Evolutionary conservation across 257 asterid species (phyloP).

Genomic region (Phtheirospermum japonicum): DNA sequence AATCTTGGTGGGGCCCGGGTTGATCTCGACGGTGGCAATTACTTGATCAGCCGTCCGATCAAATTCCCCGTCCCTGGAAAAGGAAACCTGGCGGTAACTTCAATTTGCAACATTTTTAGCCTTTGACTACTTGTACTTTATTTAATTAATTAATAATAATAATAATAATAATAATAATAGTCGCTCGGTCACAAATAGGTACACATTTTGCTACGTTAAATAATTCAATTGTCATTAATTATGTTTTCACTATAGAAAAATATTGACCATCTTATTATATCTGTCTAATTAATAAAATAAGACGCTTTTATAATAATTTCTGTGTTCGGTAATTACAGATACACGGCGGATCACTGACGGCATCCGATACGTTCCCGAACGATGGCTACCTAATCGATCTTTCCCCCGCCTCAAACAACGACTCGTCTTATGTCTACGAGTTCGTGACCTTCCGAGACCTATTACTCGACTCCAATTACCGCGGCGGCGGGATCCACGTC

Average conservation of each 20-base stretch:
- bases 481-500: constrained; percentile 80
- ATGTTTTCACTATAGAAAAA: too few species aligned
- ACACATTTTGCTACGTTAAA: too few species aligned
- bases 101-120: not conserved
- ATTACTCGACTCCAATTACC: constrained; percentile 53
- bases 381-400: constrained; percentile 64
- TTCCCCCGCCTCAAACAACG: constrained; percentile 40
- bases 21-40: constrained; percentile 85
- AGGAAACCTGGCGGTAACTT: constrained; percentile 66
- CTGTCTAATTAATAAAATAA: too few species aligned
- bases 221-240: too few species aligned
- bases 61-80: constrained; percentile 57
- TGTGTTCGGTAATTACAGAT: constrained; percentile 40
- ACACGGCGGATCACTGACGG: constrained; percentile 81
- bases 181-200: too few species aligned
- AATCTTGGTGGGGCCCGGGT: constrained; percentile 88
- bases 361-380: constrained; percentile 60
- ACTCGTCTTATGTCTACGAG: constrained; percentile 51
- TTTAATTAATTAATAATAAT: too few species aligned
- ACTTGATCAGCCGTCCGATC: constrained; percentile 71
- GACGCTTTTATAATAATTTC: not conserved
- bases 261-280: too few species aligned
- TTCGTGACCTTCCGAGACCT: constrained; percentile 70
- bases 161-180: too few species aligned
- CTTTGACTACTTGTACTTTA: too few species aligned